A percentile compares a stretch with the other conserved stretches of the same genome.
These are phyloP conservation scores for Penicillium samsonianum DNA, from an alignment of 495 filamentous ascomycete genomes.

Conservation along the genomic window DNA sequence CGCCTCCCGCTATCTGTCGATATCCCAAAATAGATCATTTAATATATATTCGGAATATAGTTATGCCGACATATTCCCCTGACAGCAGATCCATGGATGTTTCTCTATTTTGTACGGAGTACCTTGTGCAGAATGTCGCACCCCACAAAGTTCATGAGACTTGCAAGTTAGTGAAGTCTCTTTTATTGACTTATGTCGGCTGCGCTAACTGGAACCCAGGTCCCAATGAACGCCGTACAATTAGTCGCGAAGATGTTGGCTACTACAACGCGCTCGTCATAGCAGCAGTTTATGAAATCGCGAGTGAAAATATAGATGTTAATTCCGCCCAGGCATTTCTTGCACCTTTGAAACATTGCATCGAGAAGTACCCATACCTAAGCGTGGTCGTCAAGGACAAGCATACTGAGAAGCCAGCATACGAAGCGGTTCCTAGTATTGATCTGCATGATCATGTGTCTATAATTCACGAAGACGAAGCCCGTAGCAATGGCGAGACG, in stretches of 20 bases:
- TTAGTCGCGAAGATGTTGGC: slow-evolving; percentile 29
- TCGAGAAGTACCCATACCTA: slow-evolving; percentile 20
- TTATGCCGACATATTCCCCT: background rate
- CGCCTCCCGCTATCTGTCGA: too few relatives aligned
- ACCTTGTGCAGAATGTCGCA: background rate
- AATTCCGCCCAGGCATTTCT: slow-evolving; percentile 15
- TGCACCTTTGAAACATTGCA: slow-evolving; percentile 19
- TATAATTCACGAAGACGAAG: slow-evolving; percentile 11
- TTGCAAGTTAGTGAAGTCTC: background rate
- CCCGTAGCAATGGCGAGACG: slow-evolving; percentile 5
- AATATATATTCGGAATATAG: background rate
- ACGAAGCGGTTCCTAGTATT: slow-evolving; percentile 16
- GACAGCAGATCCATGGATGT: background rate
- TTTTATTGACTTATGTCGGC: background rate
- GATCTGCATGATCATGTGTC: slow-evolving; percentile 27
- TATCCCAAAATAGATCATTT: background rate
- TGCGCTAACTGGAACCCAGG: slow-evolving; percentile 16
- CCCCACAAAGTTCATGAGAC: background rate
- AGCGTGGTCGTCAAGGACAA: slow-evolving; percentile 24
- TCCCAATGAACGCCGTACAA: slow-evolving; percentile 32
- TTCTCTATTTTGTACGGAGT: background rate
- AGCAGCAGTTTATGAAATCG: slow-evolving; percentile 27
- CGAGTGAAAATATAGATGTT: slow-evolving; percentile 13
- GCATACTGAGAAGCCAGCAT: slow-evolving; percentile 26
- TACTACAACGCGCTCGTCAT: slow-evolving; percentile 29